phyloP scores from a whole-genome alignment of 106 monocot genomes.

The Dendrobium nobile region DNA sequence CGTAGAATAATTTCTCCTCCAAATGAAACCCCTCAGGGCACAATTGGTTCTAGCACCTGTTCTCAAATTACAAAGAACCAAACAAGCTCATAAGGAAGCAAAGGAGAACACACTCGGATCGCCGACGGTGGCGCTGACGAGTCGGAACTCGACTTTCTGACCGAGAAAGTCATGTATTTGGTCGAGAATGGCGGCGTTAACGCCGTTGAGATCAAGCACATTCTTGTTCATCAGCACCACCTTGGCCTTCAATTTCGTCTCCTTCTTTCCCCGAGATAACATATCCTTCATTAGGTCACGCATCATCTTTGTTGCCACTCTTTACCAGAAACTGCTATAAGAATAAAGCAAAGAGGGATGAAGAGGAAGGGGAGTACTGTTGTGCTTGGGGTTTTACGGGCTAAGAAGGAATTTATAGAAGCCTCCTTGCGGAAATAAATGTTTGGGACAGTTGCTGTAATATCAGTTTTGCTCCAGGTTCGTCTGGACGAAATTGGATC shows the following conservation, averaged over 20 bases:
- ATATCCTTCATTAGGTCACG: not conserved
- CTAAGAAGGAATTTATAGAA: too few species aligned
- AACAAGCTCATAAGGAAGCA: not conserved
- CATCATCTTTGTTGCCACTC: not conserved
- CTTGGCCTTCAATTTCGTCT: slow-evolving; percentile 10
- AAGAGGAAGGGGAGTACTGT: too few species aligned
- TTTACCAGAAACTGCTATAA: too few species aligned
- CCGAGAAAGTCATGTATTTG: slow-evolving; percentile 29
- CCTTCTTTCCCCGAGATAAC: not conserved
- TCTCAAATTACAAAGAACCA: not conserved
- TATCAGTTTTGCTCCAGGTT: too few species aligned
- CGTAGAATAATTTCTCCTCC: too few species aligned
- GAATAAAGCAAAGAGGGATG: too few species aligned
- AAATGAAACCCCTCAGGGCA: too few species aligned
- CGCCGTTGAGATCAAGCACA: slow-evolving; percentile 25
- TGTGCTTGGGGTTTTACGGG: too few species aligned
- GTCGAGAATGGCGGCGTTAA: slow-evolving; percentile 23
- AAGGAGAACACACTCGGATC: slow-evolving; percentile 9
- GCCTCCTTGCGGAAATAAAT: too few species aligned
- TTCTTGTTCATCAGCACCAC: slow-evolving; percentile 36
- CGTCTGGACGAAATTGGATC: too few species aligned
- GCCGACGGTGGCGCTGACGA: slow-evolving; percentile 16
- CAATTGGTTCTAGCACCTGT: not conserved
- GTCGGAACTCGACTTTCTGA: slow-evolving; percentile 17
- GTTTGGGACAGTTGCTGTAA: too few species aligned